phyloP scores from a whole-genome alignment of 169 alveolate genomes.

The Eimeria falciformis region DNA sequence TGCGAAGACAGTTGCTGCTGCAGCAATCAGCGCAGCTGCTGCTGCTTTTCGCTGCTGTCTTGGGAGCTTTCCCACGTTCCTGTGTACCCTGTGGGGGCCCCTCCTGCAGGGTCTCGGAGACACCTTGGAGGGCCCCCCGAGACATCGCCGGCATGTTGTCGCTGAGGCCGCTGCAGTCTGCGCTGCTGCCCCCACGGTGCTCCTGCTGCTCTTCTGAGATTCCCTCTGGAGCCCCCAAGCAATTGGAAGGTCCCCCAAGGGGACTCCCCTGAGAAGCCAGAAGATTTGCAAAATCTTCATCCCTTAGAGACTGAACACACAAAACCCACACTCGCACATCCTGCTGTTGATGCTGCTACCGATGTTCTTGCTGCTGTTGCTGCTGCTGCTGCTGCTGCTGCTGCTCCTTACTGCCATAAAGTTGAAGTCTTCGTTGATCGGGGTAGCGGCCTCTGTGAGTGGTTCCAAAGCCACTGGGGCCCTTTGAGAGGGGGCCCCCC shows the following conservation, averaged over 20 bases:
- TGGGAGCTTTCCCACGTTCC: background rate
- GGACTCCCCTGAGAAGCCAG: conserved; percentile 39
- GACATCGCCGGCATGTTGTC: background rate
- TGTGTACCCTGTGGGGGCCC: too few species aligned
- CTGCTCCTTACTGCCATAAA: conserved; percentile 26
- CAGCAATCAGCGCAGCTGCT: background rate
- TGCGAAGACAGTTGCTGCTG: background rate
- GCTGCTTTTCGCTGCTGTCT: background rate
- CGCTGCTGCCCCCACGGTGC: conserved; percentile 40
- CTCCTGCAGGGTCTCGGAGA: too few species aligned
- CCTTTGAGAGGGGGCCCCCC: conserved; percentile 39
- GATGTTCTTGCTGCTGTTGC: background rate
- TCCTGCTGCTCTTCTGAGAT: conserved; percentile 23
- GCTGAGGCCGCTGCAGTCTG: conserved; percentile 65
- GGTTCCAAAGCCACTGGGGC: conserved; percentile 39
- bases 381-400: background rate
- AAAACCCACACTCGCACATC: background rate
- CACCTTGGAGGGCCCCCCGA: background rate
- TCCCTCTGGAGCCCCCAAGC: background rate
- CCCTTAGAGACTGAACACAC: conserved; percentile 42
- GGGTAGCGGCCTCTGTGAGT: background rate
- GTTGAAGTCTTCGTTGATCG: background rate
- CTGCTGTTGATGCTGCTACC: background rate
- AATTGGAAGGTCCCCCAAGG: background rate
- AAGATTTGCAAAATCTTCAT: conserved; percentile 38